A percentile compares a stretch with the other conserved stretches of the same genome.
phyloP scores from a whole-genome alignment of 2,329 filamentous ascomycete species.

The Apiospora pterosperma region DNA sequence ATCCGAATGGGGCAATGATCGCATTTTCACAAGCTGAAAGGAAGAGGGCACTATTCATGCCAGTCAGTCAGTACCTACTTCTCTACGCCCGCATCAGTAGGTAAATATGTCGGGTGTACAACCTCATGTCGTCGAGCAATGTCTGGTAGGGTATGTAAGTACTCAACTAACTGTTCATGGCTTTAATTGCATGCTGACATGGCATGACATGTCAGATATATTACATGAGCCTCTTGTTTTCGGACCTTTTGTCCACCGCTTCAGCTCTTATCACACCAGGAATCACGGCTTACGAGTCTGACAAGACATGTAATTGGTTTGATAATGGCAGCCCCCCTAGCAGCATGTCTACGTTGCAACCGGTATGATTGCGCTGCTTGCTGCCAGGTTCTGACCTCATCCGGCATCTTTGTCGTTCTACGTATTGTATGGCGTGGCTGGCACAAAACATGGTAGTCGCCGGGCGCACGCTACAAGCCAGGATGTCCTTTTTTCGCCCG shows the following conservation, averaged over 20 bases:
- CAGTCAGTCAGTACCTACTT: neutral
- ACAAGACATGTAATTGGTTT: neutral
- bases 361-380: neutral
- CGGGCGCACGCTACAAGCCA: no score
- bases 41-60: neutral
- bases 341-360: neutral
- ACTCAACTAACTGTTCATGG: neutral
- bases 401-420: neutral
- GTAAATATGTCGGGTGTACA: neutral
- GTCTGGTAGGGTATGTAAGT: neutral
- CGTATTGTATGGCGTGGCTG: neutral
- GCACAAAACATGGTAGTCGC: no score
- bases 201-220: neutral
- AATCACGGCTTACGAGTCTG: neutral
- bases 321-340: neutral
- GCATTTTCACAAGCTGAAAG: neutral
- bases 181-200: constrained; percentile 1
- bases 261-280: neutral
- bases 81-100: neutral
- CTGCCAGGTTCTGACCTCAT: neutral
- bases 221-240: neutral
- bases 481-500: no score
- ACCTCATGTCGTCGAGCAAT: neutral
- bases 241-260: neutral
- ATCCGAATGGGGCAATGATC: constrained; percentile 1